Percentiles rank a stretch among this genome's conserved stretches.
These are phyloP conservation scores for Malassezia equina DNA, from an alignment of 1,284 basidiomycete genomes.

Conservation along the genomic window DNA sequence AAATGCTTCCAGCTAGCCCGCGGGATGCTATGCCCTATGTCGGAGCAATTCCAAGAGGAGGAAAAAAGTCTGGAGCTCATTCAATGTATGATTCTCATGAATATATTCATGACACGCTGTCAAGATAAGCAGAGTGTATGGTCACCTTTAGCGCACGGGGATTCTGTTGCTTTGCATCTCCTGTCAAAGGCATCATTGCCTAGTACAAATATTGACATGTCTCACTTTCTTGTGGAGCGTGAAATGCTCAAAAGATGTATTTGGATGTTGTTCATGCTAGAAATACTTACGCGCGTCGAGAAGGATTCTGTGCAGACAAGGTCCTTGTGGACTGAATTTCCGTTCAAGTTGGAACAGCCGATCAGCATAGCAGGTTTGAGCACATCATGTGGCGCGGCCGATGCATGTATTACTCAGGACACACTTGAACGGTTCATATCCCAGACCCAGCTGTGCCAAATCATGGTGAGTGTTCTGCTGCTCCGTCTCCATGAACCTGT, in stretches of 20 bases:
- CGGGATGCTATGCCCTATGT: slow-evolving; percentile 4
- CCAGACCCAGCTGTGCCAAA: background rate
- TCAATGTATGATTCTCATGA: slow-evolving; percentile 9
- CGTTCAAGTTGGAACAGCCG: slow-evolving; percentile 1
- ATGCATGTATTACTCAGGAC: background rate
- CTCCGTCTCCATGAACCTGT: background rate
- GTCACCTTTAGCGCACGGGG: background rate
- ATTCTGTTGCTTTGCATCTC: background rate
- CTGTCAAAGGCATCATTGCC: background rate
- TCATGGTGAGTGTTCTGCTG: background rate
- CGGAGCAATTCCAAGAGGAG: background rate
- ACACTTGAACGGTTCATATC: background rate
- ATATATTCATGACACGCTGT: slow-evolving; percentile 1
- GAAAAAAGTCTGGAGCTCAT: slow-evolving; percentile 3
- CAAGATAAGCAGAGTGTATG: background rate
- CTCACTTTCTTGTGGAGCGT: background rate
- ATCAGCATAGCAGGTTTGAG: background rate
- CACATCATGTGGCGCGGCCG: background rate
- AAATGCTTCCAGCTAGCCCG: slow-evolving; percentile 10
- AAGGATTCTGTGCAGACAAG: background rate
- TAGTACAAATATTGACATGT: background rate
- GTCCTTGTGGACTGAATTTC: background rate
- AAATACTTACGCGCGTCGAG: background rate
- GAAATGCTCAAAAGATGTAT: slow-evolving; percentile 16
- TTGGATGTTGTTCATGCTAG: slow-evolving; percentile 10